phyloP scores from a whole-genome alignment of 1,284 basidiomycete genomes.

The Leccinum fallax region DNA sequence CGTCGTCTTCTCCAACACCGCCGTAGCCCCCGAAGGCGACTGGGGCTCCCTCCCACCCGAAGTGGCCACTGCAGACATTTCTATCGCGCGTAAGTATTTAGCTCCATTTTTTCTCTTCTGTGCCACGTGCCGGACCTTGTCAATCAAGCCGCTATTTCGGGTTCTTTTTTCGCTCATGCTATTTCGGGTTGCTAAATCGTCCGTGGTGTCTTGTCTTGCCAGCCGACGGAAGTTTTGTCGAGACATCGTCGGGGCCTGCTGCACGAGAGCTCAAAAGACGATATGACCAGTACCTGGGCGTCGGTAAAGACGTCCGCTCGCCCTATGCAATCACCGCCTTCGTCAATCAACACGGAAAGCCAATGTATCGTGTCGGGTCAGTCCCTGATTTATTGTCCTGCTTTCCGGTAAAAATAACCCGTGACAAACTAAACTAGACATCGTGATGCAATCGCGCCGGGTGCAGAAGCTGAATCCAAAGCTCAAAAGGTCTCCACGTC shows the following conservation, averaged over 20 bases:
- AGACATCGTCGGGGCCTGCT: slow-evolving; percentile 72
- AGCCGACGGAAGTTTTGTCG: slow-evolving; percentile 77
- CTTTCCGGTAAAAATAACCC: slow-evolving; percentile 7
- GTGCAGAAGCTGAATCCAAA: slow-evolving; percentile 36
- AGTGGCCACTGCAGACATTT: slow-evolving; percentile 58
- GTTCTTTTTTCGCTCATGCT: not conserved
- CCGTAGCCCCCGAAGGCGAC: slow-evolving; percentile 29
- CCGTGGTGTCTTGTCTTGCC: slow-evolving; percentile 1
- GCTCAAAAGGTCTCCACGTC: slow-evolving; percentile 37
- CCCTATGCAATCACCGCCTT: slow-evolving; percentile 79
- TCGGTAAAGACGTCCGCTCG: slow-evolving; percentile 65
- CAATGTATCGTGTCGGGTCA: slow-evolving; percentile 74
- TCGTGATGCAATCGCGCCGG: slow-evolving; percentile 58
- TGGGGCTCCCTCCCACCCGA: slow-evolving; percentile 45
- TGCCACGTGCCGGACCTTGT: too few relatives aligned
- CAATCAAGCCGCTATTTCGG: slow-evolving; percentile 27
- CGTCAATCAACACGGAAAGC: slow-evolving; percentile 74
- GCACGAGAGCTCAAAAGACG: slow-evolving; percentile 73
- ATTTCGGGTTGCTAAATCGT: slow-evolving; percentile 6
- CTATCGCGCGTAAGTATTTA: slow-evolving; percentile 56
- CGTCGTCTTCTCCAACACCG: slow-evolving; percentile 44
- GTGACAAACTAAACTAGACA: slow-evolving; percentile 40
- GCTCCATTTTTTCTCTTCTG: slow-evolving; percentile 1
- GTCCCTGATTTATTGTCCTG: slow-evolving; percentile 27
- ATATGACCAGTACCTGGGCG: slow-evolving; percentile 70